Base-by-base conservation (phyloP, 257 asterid genomes). In the Thymus mandschuricus region DNA sequence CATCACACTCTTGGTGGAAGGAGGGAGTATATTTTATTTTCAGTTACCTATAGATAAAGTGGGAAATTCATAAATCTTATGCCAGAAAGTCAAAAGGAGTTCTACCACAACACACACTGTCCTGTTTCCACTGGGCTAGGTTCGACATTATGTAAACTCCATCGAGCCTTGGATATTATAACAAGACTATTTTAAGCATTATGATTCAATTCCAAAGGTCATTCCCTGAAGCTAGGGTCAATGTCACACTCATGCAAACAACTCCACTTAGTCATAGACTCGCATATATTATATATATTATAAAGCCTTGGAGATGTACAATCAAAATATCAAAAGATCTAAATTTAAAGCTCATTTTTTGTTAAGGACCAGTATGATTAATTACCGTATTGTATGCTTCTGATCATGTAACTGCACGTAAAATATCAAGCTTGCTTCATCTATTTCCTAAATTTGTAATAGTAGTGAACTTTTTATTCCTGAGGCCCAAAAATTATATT, bases 21-120 rank as follows among this genome's bases (percentile, higher is more conserved):
- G 5, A 29, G 33, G 12, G 31, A 45, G 50, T 3, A 38, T 38
- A 57, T 4, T 6, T 12, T 59, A 33, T 2, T 59, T 13, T 34
- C 46, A 59, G 58, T 38, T 57, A 46, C 44, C 66, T 55, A 69
- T 28, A 1, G 73, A 69, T n/a, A 8, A 41, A 15, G 41, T 38
- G 41, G 41, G 41, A 38, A 38, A 4, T 38, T 38, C 41, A 38
- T 4, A 7, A 38, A 38, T 38, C 41, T 38, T 35, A 3, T 35
- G 40, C 5, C 5, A 35, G 40, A 35, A 35, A 35, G 5, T 35
- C 40, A 3, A 5, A 35, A 35, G 5, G 40, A 35, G 40, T 35
- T 38, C 41, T 38, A 38, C 41, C 41, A 38, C 41, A 38, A 7
- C 41, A 38, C 41, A 38, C 7, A 38, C 6, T 38, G 41, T 38